Evolutionary conservation across 2,329 filamentous ascomycete genomes (phyloP).

Genomic region (Fusarium fujikuroi): DNA sequence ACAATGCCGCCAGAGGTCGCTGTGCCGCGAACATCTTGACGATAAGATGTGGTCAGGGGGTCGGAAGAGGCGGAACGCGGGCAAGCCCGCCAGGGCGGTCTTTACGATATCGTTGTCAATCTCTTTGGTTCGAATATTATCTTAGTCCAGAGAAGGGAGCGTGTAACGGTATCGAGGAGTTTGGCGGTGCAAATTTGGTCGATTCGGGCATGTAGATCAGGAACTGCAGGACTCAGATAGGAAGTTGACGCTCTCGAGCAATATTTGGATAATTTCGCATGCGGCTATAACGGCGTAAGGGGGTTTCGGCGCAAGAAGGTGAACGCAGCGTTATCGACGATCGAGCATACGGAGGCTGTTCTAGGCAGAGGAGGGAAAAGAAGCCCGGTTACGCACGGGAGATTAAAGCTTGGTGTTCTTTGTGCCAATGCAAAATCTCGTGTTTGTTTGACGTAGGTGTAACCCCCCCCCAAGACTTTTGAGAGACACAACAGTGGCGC

Average conservation of each 20-base stretch:
- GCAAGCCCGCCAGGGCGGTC: conserved; percentile 39
- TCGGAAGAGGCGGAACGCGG: conserved; percentile 41
- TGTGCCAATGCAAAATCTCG: conserved; percentile 40
- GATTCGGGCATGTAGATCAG: conserved; percentile 17
- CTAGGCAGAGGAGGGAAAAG: not conserved
- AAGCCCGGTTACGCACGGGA: conserved; percentile 1
- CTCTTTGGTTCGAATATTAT: conserved; percentile 9
- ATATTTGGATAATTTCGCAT: conserved; percentile 22
- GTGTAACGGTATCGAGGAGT: not conserved
- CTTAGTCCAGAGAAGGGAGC: not conserved
- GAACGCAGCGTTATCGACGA: not conserved
- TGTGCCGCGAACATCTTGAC: conserved; percentile 27
- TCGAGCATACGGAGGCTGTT: not conserved
- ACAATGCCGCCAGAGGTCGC: conserved; percentile 8
- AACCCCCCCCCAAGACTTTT: conserved; percentile 17
- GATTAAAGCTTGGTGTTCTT: conserved; percentile 32
- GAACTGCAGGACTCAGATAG: conserved; percentile 20
- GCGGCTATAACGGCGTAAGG: conserved; percentile 9
- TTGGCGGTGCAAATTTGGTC: conserved; percentile 1
- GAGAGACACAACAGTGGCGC: conserved; percentile 33
- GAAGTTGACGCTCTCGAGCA: conserved; percentile 29
- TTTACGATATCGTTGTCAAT: conserved; percentile 8
- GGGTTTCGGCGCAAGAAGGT: conserved; percentile 6
- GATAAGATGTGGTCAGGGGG: conserved; percentile 17
- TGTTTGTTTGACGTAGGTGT: conserved; percentile 38